These are phyloP conservation scores for Sporisorium exsertum DNA, from an alignment of 1,284 basidiomycete genomes.

Conservation along the genomic window DNA sequence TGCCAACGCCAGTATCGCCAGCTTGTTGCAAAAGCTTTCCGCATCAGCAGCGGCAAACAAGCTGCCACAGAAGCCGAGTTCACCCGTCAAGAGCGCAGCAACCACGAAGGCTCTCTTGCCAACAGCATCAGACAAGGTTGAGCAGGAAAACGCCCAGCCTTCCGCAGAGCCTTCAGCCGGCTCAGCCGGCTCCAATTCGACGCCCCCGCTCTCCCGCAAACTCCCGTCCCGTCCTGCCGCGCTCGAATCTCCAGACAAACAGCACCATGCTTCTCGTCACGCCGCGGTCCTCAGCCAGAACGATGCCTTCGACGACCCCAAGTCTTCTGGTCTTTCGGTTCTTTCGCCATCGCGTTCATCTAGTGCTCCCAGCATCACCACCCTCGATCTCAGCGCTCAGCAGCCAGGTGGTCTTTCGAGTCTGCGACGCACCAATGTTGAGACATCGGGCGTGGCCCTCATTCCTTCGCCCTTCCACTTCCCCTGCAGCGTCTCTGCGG, in stretches of 20 bases:
- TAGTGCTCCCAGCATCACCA: slow-evolving; percentile 30
- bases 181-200: background rate
- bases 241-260: slow-evolving; percentile 27
- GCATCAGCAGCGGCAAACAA: slow-evolving; percentile 22
- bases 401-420: slow-evolving; percentile 42
- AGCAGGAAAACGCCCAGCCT: no score
- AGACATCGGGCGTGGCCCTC: slow-evolving; percentile 38
- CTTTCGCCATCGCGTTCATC: slow-evolving; percentile 36
- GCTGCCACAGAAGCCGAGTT: background rate
- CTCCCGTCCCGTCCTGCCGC: slow-evolving; percentile 9
- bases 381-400: slow-evolving; percentile 35
- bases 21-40: slow-evolving; percentile 30
- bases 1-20: slow-evolving; percentile 21
- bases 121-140: background rate
- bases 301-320: slow-evolving; percentile 36
- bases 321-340: slow-evolving; percentile 35
- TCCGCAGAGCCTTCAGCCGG: background rate
- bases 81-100: background rate
- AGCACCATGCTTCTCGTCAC: slow-evolving; percentile 26
- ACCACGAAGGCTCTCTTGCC: background rate
- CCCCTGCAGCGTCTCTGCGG: slow-evolving; percentile 21
- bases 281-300: slow-evolving; percentile 20
- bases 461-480: slow-evolving; percentile 34
- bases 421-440: slow-evolving; percentile 37
- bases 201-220: slow-evolving; percentile 12